These are phyloP conservation scores for Spiraea crenata DNA, from an alignment of 331 rosid species.

Conservation along the genomic window DNA sequence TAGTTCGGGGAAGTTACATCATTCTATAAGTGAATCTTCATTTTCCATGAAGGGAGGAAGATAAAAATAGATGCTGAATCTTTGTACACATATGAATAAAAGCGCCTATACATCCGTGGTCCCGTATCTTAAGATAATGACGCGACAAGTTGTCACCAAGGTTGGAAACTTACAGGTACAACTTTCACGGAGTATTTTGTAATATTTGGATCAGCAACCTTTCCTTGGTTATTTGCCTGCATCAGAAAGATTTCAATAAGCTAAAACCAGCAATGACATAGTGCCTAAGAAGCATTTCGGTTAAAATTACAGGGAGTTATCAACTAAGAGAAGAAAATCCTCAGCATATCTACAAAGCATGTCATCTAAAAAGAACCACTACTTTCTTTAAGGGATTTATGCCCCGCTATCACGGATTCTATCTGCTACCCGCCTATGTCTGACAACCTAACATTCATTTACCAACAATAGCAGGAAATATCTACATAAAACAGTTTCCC, in stretches of 20 bases:
- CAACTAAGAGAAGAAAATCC: not conserved
- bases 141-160: slow-evolving; percentile 12
- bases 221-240: slow-evolving; percentile 68
- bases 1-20: not conserved
- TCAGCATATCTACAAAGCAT: not conserved
- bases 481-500: not conserved
- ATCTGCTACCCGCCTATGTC: not conserved
- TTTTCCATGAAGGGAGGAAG: not conserved
- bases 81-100: not conserved
- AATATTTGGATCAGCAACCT: slow-evolving; percentile 65
- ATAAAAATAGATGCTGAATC: not conserved
- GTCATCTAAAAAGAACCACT: not conserved
- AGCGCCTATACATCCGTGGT: not conserved
- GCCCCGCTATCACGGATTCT: not conserved
- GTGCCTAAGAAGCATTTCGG: not conserved
- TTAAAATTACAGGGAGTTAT: not conserved
- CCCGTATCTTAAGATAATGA: not conserved
- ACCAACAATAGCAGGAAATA: not conserved
- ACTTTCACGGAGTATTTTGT: slow-evolving; percentile 86
- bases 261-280: not conserved
- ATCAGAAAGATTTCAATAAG: slow-evolving; percentile 3
- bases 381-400: not conserved
- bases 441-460: not conserved
- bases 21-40: not conserved
- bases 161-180: slow-evolving; percentile 68